A percentile compares a stretch with the other conserved stretches of the same genome.
Evolutionary conservation across 164 flowering plant genomes (phyloP).

Genomic region (Stephania japonica): DNA sequence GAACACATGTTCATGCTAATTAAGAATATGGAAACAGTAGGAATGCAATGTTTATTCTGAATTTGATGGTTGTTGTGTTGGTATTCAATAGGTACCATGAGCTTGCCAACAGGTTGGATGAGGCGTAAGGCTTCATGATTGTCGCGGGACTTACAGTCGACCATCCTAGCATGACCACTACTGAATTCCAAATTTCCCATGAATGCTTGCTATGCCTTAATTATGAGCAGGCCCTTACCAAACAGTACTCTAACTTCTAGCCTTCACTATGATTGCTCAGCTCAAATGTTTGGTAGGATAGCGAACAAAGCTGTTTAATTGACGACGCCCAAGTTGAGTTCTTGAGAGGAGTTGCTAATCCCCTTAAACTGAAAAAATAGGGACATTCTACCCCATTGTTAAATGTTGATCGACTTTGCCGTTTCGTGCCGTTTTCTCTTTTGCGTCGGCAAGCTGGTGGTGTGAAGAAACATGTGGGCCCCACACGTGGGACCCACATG

Average conservation of each 20-base stretch:
- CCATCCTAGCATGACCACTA: conserved; percentile 82
- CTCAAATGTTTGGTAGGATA: conserved; percentile 91
- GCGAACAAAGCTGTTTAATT: conserved; percentile 77
- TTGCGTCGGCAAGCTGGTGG: too few relatives aligned
- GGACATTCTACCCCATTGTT: too few relatives aligned
- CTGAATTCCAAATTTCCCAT: conserved; percentile 94
- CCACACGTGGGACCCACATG: too few relatives aligned
- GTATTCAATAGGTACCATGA: conserved; percentile 63
- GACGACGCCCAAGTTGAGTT: conserved; percentile 97
- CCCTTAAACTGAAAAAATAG: too few relatives aligned
- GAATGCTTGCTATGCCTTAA: conserved; percentile 92
- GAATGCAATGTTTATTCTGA: neutral
- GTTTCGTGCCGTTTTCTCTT: too few relatives aligned
- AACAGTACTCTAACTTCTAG: conserved; percentile 89
- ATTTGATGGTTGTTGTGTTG: neutral
- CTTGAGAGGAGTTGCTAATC: conserved; percentile 79
- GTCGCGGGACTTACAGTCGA: conserved; percentile 84
- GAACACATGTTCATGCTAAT: too few relatives aligned
- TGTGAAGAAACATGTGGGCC: too few relatives aligned
- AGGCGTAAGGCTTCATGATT: conserved; percentile 89
- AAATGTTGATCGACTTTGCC: too few relatives aligned
- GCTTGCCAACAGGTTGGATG: conserved; percentile 83
- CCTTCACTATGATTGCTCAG: conserved; percentile 86
- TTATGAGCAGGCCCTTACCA: conserved; percentile 80
- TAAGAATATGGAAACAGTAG: neutral